Evolutionary conservation across 2,329 filamentous ascomycete genomes (phyloP).

Genomic region (Fusarium napiforme): DNA sequence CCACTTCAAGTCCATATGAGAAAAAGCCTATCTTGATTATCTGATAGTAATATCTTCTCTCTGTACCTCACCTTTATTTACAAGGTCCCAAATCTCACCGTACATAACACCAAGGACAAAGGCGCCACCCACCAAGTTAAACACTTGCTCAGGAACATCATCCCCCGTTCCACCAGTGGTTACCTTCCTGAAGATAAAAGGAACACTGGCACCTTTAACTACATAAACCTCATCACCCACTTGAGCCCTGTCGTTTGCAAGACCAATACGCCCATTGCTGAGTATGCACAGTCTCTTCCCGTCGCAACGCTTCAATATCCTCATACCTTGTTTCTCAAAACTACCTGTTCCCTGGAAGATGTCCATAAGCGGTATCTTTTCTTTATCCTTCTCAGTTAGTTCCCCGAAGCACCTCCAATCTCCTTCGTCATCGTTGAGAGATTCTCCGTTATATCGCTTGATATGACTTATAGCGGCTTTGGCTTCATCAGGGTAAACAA

Average conservation of each 20-base stretch:
- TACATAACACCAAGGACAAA: neutral
- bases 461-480: neutral
- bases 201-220: neutral
- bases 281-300: neutral
- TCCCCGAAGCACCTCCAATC: neutral
- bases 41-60: neutral
- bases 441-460: neutral
- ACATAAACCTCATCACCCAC: neutral
- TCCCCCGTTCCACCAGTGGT: accelerated
- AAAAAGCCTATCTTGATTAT: neutral
- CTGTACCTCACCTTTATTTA: accelerated
- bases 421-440: neutral
- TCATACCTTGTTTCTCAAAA: neutral
- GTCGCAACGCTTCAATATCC: neutral
- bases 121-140: neutral
- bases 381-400: accelerated
- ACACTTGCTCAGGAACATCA: accelerated
- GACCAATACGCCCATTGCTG: neutral
- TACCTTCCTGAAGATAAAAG: neutral
- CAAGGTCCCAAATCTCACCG: neutral
- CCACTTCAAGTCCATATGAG: accelerated
- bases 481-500: neutral
- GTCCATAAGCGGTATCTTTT: neutral
- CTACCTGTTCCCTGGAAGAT: neutral
- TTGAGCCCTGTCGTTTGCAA: neutral